Percentiles rank a stretch among this genome's conserved stretches.
phyloP scores from a whole-genome alignment of 192 early-diverging fungal species.

The Coemansia sp. region DNA sequence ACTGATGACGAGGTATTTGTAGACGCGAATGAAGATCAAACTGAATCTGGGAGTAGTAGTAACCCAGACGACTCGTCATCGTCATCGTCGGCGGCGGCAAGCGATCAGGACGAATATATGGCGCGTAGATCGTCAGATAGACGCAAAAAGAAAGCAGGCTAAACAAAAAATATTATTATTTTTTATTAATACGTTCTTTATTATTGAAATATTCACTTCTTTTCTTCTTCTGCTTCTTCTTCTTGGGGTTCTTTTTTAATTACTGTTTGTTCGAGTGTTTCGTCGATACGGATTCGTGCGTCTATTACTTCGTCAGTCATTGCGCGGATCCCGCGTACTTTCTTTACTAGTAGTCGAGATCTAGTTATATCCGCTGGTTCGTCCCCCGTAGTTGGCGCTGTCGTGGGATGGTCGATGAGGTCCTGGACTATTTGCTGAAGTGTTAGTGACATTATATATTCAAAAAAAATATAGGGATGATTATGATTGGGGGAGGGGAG shows the following conservation, averaged over 20 bases:
- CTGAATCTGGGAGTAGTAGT: background rate
- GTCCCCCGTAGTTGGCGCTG: no score
- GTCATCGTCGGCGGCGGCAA: background rate
- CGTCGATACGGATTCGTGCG: slow-evolving; percentile 35
- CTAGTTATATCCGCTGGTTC: background rate
- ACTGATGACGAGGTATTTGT: slow-evolving; percentile 6
- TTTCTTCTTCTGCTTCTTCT: no score
- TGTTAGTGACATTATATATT: slow-evolving; percentile 23
- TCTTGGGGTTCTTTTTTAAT: no score
- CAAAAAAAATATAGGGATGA: no score
- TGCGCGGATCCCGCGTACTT: slow-evolving; percentile 69
- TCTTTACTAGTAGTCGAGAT: slow-evolving; percentile 41
- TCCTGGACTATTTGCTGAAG: slow-evolving; percentile 21
- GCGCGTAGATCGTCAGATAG: slow-evolving; percentile 8
- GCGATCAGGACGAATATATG: background rate
- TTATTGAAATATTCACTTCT: no score
- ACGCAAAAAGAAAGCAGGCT: no score
- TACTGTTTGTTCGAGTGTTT: slow-evolving; percentile 20
- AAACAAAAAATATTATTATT: no score
- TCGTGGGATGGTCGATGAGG: background rate
- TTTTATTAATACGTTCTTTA: no score
- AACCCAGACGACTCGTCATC: background rate
- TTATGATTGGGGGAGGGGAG: no score
- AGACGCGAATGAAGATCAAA: background rate
- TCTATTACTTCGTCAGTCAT: slow-evolving; percentile 62